Evolutionary conservation across 441 rosid genomes (phyloP).

Genomic region (Biscutella laevigata): DNA sequence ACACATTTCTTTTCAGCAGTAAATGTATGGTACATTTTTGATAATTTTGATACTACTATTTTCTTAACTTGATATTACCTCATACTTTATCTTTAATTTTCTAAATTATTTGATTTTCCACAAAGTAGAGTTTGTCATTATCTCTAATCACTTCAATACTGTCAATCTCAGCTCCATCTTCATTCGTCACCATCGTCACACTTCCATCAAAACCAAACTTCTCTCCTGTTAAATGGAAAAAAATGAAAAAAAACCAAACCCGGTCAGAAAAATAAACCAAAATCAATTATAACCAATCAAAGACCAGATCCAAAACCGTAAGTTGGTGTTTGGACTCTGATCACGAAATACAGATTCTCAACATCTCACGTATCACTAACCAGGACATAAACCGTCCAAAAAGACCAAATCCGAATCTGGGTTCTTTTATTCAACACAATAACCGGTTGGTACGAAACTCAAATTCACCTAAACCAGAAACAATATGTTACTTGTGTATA

Average conservation of each 20-base stretch:
- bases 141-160: conserved; percentile 79
- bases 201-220: conserved; percentile 58
- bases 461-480: too few relatives aligned
- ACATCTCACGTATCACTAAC: too few relatives aligned
- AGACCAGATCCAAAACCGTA: neutral
- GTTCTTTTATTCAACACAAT: neutral
- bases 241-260: neutral
- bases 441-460: conserved; percentile 6
- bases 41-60: too few relatives aligned
- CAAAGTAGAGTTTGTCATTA: conserved; percentile 63
- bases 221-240: conserved; percentile 32
- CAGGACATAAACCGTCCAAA: neutral
- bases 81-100: neutral
- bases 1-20: neutral
- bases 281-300: neutral
- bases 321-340: neutral
- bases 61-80: neutral
- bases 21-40: too few relatives aligned
- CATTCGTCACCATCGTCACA: conserved; percentile 45
- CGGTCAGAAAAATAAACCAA: neutral
- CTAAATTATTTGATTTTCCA: conserved; percentile 26
- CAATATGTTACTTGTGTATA: too few relatives aligned
- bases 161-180: conserved; percentile 76
- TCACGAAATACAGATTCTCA: too few relatives aligned
- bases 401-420: neutral